Percentiles rank a stretch among this genome's conserved stretches.
Conservation (phyloP, 768 basidiomycete species). For the Phaffia tasmanica region DNA sequence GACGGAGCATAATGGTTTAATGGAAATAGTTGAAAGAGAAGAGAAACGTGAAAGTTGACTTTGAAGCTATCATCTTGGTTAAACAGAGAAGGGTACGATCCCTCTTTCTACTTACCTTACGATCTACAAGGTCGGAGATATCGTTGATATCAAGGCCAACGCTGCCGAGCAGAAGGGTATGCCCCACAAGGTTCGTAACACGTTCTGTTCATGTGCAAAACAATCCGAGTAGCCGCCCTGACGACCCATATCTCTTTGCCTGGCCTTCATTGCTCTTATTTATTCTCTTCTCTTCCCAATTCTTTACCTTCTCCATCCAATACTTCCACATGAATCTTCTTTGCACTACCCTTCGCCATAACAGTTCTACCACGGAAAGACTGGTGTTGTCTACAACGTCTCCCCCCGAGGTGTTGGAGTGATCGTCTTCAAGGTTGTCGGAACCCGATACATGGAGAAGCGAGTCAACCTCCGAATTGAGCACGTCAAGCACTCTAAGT, state of each 20-base stretch:
- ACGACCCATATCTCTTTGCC: not conserved
- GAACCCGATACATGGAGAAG: conserved; percentile 98
- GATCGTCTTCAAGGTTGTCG: conserved; percentile 95
- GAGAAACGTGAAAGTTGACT: conserved; percentile 8
- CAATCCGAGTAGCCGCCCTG: not conserved
- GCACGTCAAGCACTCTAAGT: conserved; percentile 28
- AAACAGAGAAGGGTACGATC: conserved; percentile 71
- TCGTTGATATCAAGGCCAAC: conserved; percentile 99
- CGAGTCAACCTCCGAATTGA: conserved; percentile 69
- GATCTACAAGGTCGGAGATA: conserved; percentile 90
- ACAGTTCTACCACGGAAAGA: conserved; percentile 55
- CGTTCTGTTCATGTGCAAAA: not conserved
- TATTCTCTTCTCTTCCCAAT: not conserved
- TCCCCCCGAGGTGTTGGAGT: conserved; percentile 89
- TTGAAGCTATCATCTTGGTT: conserved; percentile 9
- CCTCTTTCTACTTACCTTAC: conserved; percentile 86
- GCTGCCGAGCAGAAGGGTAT: conserved; percentile 99
- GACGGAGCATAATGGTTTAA: not conserved
- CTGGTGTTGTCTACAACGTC: conserved; percentile 97
- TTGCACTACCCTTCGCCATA: not conserved
- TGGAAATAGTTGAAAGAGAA: not conserved
- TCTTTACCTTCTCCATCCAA: conserved; percentile 5
- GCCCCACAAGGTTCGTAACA: conserved; percentile 83
- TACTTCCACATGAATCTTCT: not conserved
- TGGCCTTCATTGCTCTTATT: not conserved